Evolutionary conservation across 768 basidiomycete species (phyloP).

Genomic region (Cubamyces sp.): DNA sequence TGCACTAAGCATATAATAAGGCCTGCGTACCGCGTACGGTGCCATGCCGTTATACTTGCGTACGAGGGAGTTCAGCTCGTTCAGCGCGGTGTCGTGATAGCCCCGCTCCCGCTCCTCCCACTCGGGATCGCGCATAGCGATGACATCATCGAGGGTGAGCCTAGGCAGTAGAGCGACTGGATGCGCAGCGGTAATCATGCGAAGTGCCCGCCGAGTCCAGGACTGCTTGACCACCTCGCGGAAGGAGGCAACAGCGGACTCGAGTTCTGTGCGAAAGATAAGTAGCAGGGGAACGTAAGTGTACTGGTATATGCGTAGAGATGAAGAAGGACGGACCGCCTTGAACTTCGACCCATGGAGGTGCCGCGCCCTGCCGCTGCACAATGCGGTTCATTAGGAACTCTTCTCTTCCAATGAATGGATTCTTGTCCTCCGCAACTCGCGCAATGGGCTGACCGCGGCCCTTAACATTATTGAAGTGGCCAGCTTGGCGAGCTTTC

Average conservation of each 20-base stretch:
- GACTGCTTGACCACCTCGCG: slow-evolving; percentile 64
- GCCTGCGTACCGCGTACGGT: slow-evolving; percentile 74
- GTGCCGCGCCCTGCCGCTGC: slow-evolving; percentile 78
- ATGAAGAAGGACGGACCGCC: slow-evolving; percentile 46
- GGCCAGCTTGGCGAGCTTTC: slow-evolving; percentile 69
- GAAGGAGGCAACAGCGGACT: slow-evolving; percentile 61
- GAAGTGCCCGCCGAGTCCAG: slow-evolving; percentile 77
- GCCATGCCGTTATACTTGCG: slow-evolving; percentile 82
- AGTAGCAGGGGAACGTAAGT: background rate
- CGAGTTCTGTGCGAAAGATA: slow-evolving; percentile 56
- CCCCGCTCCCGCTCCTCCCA: slow-evolving; percentile 72
- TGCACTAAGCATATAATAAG: slow-evolving; percentile 55
- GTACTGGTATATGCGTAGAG: slow-evolving; percentile 3
- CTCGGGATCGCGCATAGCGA: slow-evolving; percentile 57
- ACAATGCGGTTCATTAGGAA: slow-evolving; percentile 87
- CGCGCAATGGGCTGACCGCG: slow-evolving; percentile 55
- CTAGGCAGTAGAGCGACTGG: slow-evolving; percentile 45
- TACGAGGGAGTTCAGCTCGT: slow-evolving; percentile 74
- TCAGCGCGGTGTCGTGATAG: slow-evolving; percentile 71
- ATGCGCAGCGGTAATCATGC: slow-evolving; percentile 53
- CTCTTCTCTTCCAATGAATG: slow-evolving; percentile 75
- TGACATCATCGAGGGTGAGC: slow-evolving; percentile 41
- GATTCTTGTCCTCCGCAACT: slow-evolving; percentile 54
- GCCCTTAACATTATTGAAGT: slow-evolving; percentile 75
- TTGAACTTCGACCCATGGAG: slow-evolving; percentile 88